Conservation (phyloP, 2,329 filamentous ascomycete genomes). For the Leptographium galeiforme region DNA sequence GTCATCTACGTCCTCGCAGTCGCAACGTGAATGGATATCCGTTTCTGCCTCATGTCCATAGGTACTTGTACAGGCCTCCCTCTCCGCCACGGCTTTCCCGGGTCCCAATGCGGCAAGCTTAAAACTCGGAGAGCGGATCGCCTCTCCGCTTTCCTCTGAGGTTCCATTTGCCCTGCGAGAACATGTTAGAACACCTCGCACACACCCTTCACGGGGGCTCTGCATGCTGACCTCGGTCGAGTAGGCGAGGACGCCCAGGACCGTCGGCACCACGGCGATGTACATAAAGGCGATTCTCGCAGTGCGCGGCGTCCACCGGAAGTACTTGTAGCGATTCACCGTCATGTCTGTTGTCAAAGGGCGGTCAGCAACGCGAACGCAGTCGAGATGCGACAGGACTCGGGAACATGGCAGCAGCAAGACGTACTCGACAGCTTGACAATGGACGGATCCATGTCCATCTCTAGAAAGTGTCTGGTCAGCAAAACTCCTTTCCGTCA, state of each 20-base stretch:
- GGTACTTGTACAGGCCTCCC: conserved; percentile 26
- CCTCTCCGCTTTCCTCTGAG: conserved; percentile 79
- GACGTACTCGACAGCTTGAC: conserved; percentile 30
- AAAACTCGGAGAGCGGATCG: conserved; percentile 74
- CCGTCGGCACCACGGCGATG: conserved; percentile 55
- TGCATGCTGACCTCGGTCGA: conserved; percentile 67
- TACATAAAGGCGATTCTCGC: conserved; percentile 71
- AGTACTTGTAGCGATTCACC: conserved; percentile 81
- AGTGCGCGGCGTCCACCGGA: conserved; percentile 80
- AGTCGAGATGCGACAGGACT: conserved; percentile 3
- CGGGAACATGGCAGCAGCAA: background rate
- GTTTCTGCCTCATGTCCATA: conserved; percentile 14
- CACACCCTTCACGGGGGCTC: background rate
- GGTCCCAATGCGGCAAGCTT: conserved; percentile 11
- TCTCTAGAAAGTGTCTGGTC: conserved; percentile 21
- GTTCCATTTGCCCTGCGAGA: conserved; percentile 64
- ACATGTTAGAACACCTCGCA: background rate
- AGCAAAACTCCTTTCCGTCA: conserved; percentile 11
- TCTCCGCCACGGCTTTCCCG: background rate
- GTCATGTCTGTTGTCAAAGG: conserved; percentile 53
- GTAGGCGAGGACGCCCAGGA: conserved; percentile 60
- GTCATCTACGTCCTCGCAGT: background rate
- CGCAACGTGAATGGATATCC: background rate
- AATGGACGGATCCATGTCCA: conserved; percentile 33
- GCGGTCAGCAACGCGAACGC: background rate